Evolutionary conservation across 495 filamentous ascomycete genomes (phyloP), one percentile per base, ranked within the genome.

Genomic region (Hamigera avellanea): DNA sequence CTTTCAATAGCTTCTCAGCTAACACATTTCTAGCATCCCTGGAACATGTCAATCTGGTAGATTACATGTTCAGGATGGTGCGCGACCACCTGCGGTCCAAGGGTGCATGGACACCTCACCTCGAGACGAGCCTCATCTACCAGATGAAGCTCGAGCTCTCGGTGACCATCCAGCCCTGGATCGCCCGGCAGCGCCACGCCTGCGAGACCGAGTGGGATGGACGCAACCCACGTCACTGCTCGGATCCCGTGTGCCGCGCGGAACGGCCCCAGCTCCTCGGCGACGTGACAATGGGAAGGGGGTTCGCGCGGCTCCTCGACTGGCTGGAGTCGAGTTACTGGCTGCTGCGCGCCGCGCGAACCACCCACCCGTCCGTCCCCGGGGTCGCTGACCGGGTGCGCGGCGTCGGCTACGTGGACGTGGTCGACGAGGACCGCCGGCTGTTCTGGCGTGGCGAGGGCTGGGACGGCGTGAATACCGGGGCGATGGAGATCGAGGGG

Each of bases 271-370:
- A 33, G 15, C 36, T 43, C 12, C 37, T 48, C 2, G 54, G 44
- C 14, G 16, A 33, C 12, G 16, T 36, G 10, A 39, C 32, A 10
- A 26, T 26, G 2, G 33, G 36, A 7, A 25, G 14, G 37, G 50
- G 34, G 17, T 50, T 40, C 31, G 10, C 35, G 10, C 36, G 44
- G 19, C 12, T 45, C 3, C 45, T 57, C 16, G 43, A 52, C 6
- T 14, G 29, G 3, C 34, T 60, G 19, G 66, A 70, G 40, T 32
- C 33, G 7, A 43, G 28, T 13, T 52, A 56, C 16, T 63, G 64
- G 66, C 44, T 69, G 10, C 48, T 70, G 14, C 51, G 66, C 1
- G 59, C 57, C 6, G 47, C 51, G 36, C 48, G 59, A 8, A 49
- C 46, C 33, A 66, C 61, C 6, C 66, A 68, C 39, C 58, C 65